These are phyloP conservation scores for Acacia acuminata DNA, from an alignment of 306 rosid genomes.

Conservation along the genomic window DNA sequence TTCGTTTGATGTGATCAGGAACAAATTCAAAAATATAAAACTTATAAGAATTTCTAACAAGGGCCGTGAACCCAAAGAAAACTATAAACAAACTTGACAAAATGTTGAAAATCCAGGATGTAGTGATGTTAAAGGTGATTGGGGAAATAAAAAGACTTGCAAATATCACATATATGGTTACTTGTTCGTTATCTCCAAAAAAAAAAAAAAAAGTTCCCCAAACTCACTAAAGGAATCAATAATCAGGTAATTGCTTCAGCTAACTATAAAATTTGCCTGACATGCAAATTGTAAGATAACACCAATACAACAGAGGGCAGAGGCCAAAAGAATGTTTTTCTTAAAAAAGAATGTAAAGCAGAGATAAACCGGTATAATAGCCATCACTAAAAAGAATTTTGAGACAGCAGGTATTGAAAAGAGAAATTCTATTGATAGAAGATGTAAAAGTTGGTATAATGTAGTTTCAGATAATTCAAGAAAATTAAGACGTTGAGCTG, in stretches of 20 bases:
- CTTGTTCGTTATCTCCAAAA: background rate
- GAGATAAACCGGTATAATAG: background rate
- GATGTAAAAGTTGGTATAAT: background rate
- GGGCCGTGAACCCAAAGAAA: background rate
- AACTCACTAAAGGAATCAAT: background rate
- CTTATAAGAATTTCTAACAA: background rate
- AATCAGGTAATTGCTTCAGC: background rate
- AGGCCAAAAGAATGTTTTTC: background rate
- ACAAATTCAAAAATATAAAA: background rate
- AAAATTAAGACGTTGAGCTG: background rate
- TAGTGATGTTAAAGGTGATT: background rate
- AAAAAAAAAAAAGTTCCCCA: background rate
- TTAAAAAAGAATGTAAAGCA: constrained; percentile 5
- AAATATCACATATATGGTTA: background rate
- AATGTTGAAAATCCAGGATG: background rate
- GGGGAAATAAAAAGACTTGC: background rate
- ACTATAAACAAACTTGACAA: background rate
- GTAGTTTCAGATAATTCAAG: background rate
- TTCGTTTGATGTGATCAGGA: background rate
- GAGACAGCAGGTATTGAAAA: background rate
- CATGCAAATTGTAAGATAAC: background rate
- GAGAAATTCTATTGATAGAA: background rate
- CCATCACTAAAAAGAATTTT: background rate
- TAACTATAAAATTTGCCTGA: background rate
- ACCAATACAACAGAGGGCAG: background rate